These are phyloP conservation scores for Fusarium devonianum DNA, from an alignment of 2,329 filamentous ascomycete genomes.

Conservation along the genomic window DNA sequence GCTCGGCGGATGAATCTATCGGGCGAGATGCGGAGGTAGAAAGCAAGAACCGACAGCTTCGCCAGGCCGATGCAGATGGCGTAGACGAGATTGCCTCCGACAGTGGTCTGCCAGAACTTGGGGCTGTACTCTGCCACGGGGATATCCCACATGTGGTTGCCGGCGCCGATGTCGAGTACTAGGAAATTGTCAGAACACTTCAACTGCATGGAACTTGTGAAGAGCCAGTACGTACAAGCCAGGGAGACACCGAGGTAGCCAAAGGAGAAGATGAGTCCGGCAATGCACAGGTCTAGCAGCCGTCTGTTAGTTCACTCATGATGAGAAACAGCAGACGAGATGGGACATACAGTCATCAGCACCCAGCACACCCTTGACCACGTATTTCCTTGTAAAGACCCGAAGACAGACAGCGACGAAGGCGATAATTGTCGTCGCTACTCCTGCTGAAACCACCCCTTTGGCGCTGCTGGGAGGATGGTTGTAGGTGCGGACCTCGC, in stretches of 20 bases:
- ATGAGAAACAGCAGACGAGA: not conserved
- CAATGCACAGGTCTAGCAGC: slow-evolving; percentile 36
- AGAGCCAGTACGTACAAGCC: slow-evolving; percentile 26
- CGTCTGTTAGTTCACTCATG: slow-evolving; percentile 2
- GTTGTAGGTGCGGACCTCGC: slow-evolving; percentile 33
- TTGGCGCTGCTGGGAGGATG: slow-evolving; percentile 35
- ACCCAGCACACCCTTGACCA: slow-evolving; percentile 40
- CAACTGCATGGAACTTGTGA: fast-evolving
- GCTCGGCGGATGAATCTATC: slow-evolving; percentile 32
- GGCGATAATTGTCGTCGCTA: slow-evolving; percentile 36
- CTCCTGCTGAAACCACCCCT: slow-evolving; percentile 33
- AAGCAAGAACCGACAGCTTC: slow-evolving; percentile 55
- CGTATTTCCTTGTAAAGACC: slow-evolving; percentile 41
- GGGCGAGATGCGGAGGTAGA: slow-evolving; percentile 53
- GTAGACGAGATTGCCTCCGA: slow-evolving; percentile 52
- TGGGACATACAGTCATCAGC: slow-evolving; percentile 40
- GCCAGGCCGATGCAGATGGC: slow-evolving; percentile 50
- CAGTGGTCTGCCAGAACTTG: slow-evolving; percentile 40
- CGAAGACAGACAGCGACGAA: slow-evolving; percentile 35
- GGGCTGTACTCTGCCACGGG: slow-evolving; percentile 30
- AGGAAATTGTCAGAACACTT: slow-evolving; percentile 3
- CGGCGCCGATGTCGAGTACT: slow-evolving; percentile 40
- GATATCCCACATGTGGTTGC: slow-evolving; percentile 44
- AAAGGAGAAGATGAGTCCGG: slow-evolving; percentile 36
- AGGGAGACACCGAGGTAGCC: slow-evolving; percentile 35